phyloP scores from a whole-genome alignment of 352 stramenopile species.

The Phytophthora ohioensis region DNA sequence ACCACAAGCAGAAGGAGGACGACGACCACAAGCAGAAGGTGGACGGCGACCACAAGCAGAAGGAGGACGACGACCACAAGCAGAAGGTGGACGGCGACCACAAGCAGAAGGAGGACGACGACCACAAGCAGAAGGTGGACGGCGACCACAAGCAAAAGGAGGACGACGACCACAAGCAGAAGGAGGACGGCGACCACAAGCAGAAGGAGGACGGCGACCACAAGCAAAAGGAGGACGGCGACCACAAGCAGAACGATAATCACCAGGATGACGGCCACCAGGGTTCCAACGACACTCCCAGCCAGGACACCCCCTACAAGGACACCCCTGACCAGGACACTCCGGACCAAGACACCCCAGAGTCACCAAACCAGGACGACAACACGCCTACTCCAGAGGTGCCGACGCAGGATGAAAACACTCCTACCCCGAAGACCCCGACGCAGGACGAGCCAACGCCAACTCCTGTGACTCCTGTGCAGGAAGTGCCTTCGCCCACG shows the following conservation, averaged over 20 bases:
- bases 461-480: not conserved
- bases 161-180: not conserved
- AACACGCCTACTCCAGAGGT: constrained; percentile 4
- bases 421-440: constrained; percentile 1
- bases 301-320: not conserved
- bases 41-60: not conserved
- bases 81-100: too few relatives aligned
- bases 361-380: constrained; percentile 6
- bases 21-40: too few relatives aligned
- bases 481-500: not conserved
- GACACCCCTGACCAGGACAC: constrained; percentile 4
- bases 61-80: not conserved
- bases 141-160: too few relatives aligned
- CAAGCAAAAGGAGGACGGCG: not conserved
- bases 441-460: not conserved
- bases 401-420: not conserved
- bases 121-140: too few relatives aligned
- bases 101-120: too few relatives aligned
- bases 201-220: not conserved
- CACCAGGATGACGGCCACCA: not conserved
- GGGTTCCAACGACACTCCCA: not conserved
- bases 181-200: not conserved
- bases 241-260: constrained; percentile 4
- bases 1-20: too few relatives aligned
- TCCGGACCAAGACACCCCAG: constrained; percentile 3